A percentile compares a stretch with the other conserved stretches of the same genome.
These are phyloP conservation scores for Hericium coralloides DNA, from an alignment of 768 basidiomycete species.

Conservation along the genomic window DNA sequence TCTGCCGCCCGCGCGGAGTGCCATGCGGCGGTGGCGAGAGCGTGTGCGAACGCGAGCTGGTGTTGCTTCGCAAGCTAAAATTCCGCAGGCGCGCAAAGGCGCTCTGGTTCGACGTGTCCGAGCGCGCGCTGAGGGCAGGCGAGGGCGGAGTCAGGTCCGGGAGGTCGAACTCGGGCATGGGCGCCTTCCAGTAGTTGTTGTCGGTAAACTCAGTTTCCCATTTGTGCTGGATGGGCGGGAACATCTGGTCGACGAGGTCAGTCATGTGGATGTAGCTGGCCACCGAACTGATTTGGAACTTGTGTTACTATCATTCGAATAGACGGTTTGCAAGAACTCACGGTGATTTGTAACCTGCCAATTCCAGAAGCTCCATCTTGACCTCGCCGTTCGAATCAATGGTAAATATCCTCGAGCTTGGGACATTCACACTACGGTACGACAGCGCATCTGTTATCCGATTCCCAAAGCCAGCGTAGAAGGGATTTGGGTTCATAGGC, in stretches of 20 bases:
- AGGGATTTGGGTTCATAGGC: slow-evolving; percentile 59
- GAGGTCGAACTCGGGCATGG: slow-evolving; percentile 67
- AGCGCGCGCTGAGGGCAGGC: slow-evolving; percentile 88
- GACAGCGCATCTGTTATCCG: slow-evolving; percentile 96
- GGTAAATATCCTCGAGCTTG: slow-evolving; percentile 92
- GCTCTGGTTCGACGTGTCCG: slow-evolving; percentile 72
- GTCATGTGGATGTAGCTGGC: slow-evolving; percentile 95
- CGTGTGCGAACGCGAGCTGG: slow-evolving; percentile 20
- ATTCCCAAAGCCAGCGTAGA: slow-evolving; percentile 98
- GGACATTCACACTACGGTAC: slow-evolving; percentile 93
- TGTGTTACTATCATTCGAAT: slow-evolving; percentile 1
- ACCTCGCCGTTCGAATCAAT: slow-evolving; percentile 94
- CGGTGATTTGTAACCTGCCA: slow-evolving; percentile 96
- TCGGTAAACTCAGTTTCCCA: slow-evolving; percentile 90
- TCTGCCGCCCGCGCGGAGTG: slow-evolving; percentile 8
- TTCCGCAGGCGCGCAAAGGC: slow-evolving; percentile 68
- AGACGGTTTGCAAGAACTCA: slow-evolving; percentile 29
- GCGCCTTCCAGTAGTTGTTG: slow-evolving; percentile 91
- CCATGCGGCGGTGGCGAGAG: slow-evolving; percentile 24
- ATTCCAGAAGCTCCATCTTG: slow-evolving; percentile 92
- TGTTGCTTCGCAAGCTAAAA: slow-evolving; percentile 56
- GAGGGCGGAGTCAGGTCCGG: slow-evolving; percentile 84
- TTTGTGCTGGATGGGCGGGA: slow-evolving; percentile 89
- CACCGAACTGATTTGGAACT: slow-evolving; percentile 1
- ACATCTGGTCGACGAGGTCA: slow-evolving; percentile 99